Evolutionary conservation across 352 stramenopile species (phyloP), one percentile per base, ranked within the genome.

Genomic region (Plasmopara halstedii): DNA sequence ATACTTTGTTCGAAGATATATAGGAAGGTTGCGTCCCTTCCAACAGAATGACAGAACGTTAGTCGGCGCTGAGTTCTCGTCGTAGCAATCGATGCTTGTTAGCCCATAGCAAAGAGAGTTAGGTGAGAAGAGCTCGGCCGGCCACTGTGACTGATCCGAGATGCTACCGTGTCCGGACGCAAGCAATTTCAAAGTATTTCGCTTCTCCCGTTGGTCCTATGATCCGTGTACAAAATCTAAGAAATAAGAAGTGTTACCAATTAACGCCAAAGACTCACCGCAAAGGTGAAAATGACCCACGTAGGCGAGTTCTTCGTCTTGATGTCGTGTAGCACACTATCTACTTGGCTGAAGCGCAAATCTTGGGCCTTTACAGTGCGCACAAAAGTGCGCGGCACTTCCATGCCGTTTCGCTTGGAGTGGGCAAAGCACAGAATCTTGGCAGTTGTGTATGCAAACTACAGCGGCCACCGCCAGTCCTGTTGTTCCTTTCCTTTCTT

Each of bases 31-130:
- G n/a, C 73, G 61, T 36, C 83, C 83, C 69, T 94, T 94, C 83
- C 83, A 94, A 66, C 80, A 92, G 40, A 91, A 91, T 20, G 83
- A 94, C 19, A 92, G 46, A 27, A 88, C 82, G 22, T 70, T 83
- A 11, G 77, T 74, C 14, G 78, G 72, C 23, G 80, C 63, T n/a
- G 49, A 50, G 40, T 84, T 72, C 27, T 80, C 67, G 27, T 82
- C 69, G 22, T 83, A 70, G 27, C 77, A 82, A 36, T 88, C 74
- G 34, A 92, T 43, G 14, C 80, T 83, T 27, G 58, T 83, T 26
- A 92, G 62, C 17, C 78, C 83, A 49, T 92, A 94, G 65, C 83
- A 92, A 13, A 94, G 64, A 40, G 80, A 39, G 13, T 74, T 92
- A 32, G 78, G 63, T 5, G 76, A 74, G 39, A 92, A 94, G 14